A percentile compares a stretch with the other conserved stretches of the same genome.
Conservation (phyloP, 2,329 filamentous ascomycete species). For the Triangularia setosa region DNA sequence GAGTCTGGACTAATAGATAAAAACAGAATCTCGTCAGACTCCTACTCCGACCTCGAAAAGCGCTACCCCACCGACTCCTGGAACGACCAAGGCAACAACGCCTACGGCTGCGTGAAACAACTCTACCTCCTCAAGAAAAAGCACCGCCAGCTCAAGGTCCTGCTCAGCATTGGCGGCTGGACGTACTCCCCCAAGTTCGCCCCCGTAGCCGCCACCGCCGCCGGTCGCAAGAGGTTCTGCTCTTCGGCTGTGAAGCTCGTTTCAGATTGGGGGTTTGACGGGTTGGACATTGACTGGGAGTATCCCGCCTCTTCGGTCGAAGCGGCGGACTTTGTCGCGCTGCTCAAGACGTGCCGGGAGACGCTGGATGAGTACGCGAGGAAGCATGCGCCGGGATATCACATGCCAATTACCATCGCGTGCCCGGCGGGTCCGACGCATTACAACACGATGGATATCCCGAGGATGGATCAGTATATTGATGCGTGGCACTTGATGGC, state of each 20-base stretch:
- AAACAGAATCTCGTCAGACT: slow-evolving; percentile 50
- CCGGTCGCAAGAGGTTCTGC: slow-evolving; percentile 63
- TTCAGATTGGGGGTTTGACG: slow-evolving; percentile 61
- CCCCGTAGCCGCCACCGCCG: slow-evolving; percentile 55
- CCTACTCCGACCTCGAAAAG: slow-evolving; percentile 62
- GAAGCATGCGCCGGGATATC: slow-evolving; percentile 29
- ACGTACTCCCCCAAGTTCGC: slow-evolving; percentile 70
- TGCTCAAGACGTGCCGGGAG: slow-evolving; percentile 41
- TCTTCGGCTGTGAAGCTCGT: slow-evolving; percentile 64
- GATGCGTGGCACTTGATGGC: slow-evolving; percentile 62
- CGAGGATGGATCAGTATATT: slow-evolving; percentile 44
- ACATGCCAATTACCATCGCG: slow-evolving; percentile 34
- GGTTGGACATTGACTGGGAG: slow-evolving; percentile 57
- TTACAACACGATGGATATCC: slow-evolving; percentile 43
- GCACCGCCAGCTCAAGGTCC: slow-evolving; percentile 70
- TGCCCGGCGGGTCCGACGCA: slow-evolving; percentile 41
- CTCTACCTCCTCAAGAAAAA: slow-evolving; percentile 71
- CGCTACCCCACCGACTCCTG: slow-evolving; percentile 64
- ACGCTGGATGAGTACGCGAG: slow-evolving; percentile 33
- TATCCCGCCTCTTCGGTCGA: slow-evolving; percentile 42
- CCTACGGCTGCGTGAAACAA: slow-evolving; percentile 75
- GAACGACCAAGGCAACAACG: slow-evolving; percentile 57
- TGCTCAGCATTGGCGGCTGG: slow-evolving; percentile 82
- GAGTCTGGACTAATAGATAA: neutral
- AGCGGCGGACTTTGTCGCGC: slow-evolving; percentile 38